These are phyloP conservation scores for Inga leiocalycina DNA, from an alignment of 306 rosid genomes.

Conservation along the genomic window DNA sequence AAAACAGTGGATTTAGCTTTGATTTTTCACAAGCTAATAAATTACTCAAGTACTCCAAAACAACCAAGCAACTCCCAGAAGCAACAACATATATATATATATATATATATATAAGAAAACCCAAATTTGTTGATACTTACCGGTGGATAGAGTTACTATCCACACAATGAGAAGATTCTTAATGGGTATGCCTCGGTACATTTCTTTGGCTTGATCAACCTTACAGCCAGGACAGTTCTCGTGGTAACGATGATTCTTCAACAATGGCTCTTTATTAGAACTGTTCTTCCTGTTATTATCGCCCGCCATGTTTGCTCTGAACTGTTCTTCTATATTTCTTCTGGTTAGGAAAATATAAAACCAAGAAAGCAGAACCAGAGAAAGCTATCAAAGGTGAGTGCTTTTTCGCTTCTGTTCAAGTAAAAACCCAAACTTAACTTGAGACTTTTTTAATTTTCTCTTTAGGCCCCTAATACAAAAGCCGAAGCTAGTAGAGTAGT, in stretches of 20 bases:
- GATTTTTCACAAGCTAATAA: not conserved
- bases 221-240: too few species aligned
- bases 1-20: not conserved
- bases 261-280: too few species aligned
- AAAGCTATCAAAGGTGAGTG: not conserved
- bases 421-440: too few species aligned
- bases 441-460: too few species aligned
- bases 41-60: too few species aligned
- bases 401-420: not conserved
- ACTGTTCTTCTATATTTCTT: not conserved
- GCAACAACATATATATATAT: too few species aligned
- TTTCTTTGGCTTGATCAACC: slow-evolving; percentile 35
- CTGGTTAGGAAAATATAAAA: not conserved
- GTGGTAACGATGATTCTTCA: too few species aligned
- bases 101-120: not conserved
- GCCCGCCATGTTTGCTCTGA: slow-evolving; percentile 49
- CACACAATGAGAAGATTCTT: slow-evolving; percentile 43
- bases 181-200: slow-evolving; percentile 47
- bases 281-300: slow-evolving; percentile 29
- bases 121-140: slow-evolving; percentile 32
- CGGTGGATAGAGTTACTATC: slow-evolving; percentile 51
- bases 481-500: too few species aligned
- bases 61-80: not conserved
- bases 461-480: too few species aligned
- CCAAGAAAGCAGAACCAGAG: not conserved